These are phyloP conservation scores for Vigna radiata DNA, from an alignment of 306 rosid genomes.

Conservation along the genomic window DNA sequence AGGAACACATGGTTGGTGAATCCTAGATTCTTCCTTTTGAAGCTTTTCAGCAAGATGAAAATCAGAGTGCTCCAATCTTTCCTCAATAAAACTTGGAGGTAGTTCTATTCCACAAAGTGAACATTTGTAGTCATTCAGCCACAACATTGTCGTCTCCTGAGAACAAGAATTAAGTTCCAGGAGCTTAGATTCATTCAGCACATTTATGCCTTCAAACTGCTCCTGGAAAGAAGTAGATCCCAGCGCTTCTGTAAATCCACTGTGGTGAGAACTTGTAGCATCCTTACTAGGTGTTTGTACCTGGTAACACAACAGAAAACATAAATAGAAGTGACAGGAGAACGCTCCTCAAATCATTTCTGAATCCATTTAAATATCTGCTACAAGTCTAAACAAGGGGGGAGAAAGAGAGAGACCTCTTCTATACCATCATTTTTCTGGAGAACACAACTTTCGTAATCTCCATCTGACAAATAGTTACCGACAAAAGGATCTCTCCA, in stretches of 20 bases:
- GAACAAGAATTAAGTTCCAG: constrained; percentile 45
- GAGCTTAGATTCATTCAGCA: constrained; percentile 36
- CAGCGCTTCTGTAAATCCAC: constrained; percentile 23
- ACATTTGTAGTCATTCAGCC: constrained; percentile 87
- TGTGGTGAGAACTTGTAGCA: constrained; percentile 44
- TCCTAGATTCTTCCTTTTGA: constrained; percentile 79
- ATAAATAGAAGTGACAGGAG: constrained; percentile 18
- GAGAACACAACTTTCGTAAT: constrained; percentile 43
- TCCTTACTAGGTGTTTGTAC: constrained; percentile 39
- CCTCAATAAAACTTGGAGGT: constrained; percentile 76
- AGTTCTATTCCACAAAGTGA: constrained; percentile 85
- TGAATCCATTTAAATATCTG: constrained; percentile 39
- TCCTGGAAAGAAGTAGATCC: constrained; percentile 49
- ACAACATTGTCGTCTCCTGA: constrained; percentile 50
- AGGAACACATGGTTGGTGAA: constrained; percentile 37
- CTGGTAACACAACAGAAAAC: constrained; percentile 43
- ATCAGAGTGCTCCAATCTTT: constrained; percentile 89
- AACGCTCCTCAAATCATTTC: constrained; percentile 10
- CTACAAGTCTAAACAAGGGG: neutral
- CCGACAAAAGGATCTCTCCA: constrained; percentile 47
- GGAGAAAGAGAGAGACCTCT: constrained; percentile 38
- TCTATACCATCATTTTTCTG: constrained; percentile 44
- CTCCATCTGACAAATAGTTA: constrained; percentile 45
- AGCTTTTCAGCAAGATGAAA: constrained; percentile 93
- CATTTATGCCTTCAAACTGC: constrained; percentile 46